These are phyloP conservation scores for Kuraishia ogatae DNA, from an alignment of 805 yeast species.

Conservation along the genomic window DNA sequence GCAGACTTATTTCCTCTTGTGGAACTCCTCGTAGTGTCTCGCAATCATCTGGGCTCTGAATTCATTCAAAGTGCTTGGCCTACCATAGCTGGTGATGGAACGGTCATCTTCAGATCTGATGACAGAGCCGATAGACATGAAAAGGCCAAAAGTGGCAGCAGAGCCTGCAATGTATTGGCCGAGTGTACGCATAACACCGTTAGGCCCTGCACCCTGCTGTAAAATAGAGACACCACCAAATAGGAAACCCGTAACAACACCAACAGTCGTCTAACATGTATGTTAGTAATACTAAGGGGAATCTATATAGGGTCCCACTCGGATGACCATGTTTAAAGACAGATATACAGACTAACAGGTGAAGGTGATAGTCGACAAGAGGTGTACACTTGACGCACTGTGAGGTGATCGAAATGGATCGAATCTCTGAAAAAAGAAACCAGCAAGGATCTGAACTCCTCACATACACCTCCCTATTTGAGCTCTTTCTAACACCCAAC, in stretches of 20 bases:
- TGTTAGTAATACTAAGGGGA: background rate
- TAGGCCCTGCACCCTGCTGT: conserved; percentile 96
- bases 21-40: conserved; percentile 16
- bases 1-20: background rate
- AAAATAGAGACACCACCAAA: conserved; percentile 90
- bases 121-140: conserved; percentile 93
- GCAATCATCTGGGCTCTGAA: conserved; percentile 34
- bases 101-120: conserved; percentile 61
- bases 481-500: too few species aligned
- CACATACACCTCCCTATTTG: too few species aligned
- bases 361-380: too few species aligned
- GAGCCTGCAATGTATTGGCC: conserved; percentile 96
- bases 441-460: too few species aligned
- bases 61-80: conserved; percentile 24
- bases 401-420: too few species aligned
- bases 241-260: conserved; percentile 89
- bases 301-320: too few species aligned
- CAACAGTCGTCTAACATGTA: conserved; percentile 50
- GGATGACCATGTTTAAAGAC: too few species aligned
- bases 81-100: conserved; percentile 11
- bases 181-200: conserved; percentile 91
- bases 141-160: conserved; percentile 92
- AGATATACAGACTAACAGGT: too few species aligned
- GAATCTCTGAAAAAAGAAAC: too few species aligned
- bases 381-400: too few species aligned